Evolutionary conservation across 352 stramenopile genomes (phyloP), one percentile per base, ranked within the genome.

Genomic region (Globisporangium paroecandrum): DNA sequence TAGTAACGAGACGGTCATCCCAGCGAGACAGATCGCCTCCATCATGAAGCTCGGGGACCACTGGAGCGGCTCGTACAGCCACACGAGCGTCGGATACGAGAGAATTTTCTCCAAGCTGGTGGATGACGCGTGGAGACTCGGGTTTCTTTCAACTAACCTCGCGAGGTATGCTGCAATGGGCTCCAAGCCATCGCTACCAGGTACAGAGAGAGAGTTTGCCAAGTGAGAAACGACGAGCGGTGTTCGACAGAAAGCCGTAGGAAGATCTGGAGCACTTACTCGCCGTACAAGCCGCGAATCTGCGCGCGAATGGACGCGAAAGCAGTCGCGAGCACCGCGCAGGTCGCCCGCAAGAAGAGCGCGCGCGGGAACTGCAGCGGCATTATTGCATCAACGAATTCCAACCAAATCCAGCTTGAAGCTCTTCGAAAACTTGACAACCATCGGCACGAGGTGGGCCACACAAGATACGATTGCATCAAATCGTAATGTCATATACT

Each of bases 221-320:
- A 4, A 20, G n/a, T 47, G 38, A 47, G 38, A 20, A 47, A 47
- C 8, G 13, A 6, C 13, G 38, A 8, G 13, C 38, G 4, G 38
- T 47, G 12, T 47, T 32, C 2, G 29, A 32, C 29, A 32, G 38
- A 47, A 47, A 47, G 20, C 4, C 0, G 13, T 12, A n/a, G 3
- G 13, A 20, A 47, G 38, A 47, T 47, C 13, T 20, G 38, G 38
- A 47, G 38, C 13, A 88, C 86, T 36, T 80, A 91, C 71, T 74
- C 66, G 64, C 87, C 86, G 58, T 89, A 88, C 24, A 98, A 82
- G 29, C 89, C 88, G n/a, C 76, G 83, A 55, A 89, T 89, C 77
- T 97, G 89, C 7, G 73, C 54, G 53, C 82, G 89, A 63, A 95
- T 93, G 3, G 89, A 97, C 18, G 81, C 76, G 60, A 96, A 97